Evolutionary conservation across 129 eudicot species (phyloP), one percentile per base, ranked within the genome.

Genomic region (Artemisia tridentata): DNA sequence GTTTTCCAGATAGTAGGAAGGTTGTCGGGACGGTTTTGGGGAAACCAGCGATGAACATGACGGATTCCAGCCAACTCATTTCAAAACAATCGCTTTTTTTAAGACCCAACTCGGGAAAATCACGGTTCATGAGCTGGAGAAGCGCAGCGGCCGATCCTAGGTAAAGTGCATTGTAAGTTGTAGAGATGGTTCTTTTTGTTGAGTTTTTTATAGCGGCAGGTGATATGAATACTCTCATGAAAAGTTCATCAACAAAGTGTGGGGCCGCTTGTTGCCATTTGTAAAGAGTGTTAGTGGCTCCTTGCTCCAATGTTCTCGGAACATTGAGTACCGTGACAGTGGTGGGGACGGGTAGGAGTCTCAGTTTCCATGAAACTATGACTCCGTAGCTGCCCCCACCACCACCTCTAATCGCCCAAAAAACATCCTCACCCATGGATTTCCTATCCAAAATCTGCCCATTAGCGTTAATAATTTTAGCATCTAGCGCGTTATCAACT

Each of bases 51-150:
- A 14, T 53, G 53, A 75, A 75, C 6, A 87, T 60, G 3, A 87
- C 78, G 0, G 89, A 81, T 11, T 84, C 50, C 2, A 87, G 57
- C 93, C 87, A 87, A 52, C 84, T 87, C 89, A 77, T 84, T 61
- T 84, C 89, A 0, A 29, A 16, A 49, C 82, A 84, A 38, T 38
- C 45, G 45, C 11, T 38, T 1, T 7, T 7, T 7, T 38, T 7
- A 1, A 38, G 45, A 1, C 23, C 80, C 67, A 11, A 75, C 34
- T 61, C 23, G 16, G 7, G 61, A 47, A 11, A 87, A 19, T 5
- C 79, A 75, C 25, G 78, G 43, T 58, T 84, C 85, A 17, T 76
- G 69, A 14, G 78, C 45, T 12, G 70, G 56, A 21, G 62, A 52
- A 46, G 45, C 9, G 11, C 11, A 7, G 1, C 10, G 2, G 77